These are phyloP conservation scores for Euphrasia arctica DNA, from an alignment of 305 asterid genomes.

Conservation along the genomic window DNA sequence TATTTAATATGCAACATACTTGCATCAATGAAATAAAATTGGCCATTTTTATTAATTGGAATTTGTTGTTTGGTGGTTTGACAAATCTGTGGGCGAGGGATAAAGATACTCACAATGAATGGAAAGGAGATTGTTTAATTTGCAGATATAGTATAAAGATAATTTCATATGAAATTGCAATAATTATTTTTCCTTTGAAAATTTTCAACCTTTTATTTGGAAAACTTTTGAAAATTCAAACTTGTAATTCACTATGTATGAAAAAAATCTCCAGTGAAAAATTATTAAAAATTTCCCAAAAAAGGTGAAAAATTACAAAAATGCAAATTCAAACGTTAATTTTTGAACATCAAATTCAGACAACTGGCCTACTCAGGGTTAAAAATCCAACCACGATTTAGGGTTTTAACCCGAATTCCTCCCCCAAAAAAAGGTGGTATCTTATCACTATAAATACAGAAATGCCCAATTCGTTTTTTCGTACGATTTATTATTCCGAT, in stretches of 20 bases:
- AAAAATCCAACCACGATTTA: constrained; percentile 32
- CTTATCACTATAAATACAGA: constrained; percentile 26
- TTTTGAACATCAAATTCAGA: constrained; percentile 21
- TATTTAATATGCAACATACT: too few relatives aligned
- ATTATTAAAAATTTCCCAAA: not conserved
- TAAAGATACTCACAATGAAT: too few relatives aligned
- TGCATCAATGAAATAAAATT: too few relatives aligned
- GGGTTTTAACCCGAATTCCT: constrained; percentile 32
- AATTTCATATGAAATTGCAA: not conserved
- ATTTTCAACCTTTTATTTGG: too few relatives aligned
- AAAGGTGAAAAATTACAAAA: not conserved
- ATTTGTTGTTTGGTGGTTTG: too few relatives aligned
- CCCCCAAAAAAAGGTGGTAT: constrained; percentile 27
- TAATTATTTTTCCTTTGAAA: not conserved
- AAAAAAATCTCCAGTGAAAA: constrained; percentile 4
- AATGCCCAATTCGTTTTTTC: constrained; percentile 21
- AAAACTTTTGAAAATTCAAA: not conserved
- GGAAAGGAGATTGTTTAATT: too few relatives aligned
- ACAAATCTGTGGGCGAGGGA: too few relatives aligned
- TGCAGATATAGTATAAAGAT: too few relatives aligned
- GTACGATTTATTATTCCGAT: constrained; percentile 4
- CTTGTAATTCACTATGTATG: too few relatives aligned
- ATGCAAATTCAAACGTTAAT: constrained; percentile 16
- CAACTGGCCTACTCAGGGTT: constrained; percentile 19
- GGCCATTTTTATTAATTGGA: too few relatives aligned